phyloP scores from a whole-genome alignment of 2,329 filamentous ascomycete genomes.

The Calonectria henricotiae region DNA sequence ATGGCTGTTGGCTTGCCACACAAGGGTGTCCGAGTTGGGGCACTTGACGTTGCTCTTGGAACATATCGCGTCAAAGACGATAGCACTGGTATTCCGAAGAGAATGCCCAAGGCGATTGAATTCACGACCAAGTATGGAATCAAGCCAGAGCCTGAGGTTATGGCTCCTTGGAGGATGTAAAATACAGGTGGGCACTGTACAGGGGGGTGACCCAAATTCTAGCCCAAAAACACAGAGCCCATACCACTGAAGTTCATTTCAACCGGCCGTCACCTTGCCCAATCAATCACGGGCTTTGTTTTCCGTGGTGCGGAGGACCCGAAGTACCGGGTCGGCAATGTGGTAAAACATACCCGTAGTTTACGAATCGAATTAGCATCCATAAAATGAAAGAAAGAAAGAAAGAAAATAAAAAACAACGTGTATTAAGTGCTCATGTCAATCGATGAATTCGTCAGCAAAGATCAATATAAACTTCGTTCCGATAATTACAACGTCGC shows the following conservation, averaged over 20 bases:
- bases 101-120: slow-evolving; percentile 7
- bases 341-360: slow-evolving; percentile 10
- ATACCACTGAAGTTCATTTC: no score
- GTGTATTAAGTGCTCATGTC: not conserved
- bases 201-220: no score
- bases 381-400: no score
- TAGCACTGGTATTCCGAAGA: slow-evolving; percentile 8
- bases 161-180: slow-evolving; percentile 5
- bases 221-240: no score
- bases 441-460: not conserved
- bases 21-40: not conserved
- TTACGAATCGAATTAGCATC: no score
- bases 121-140: slow-evolving; percentile 15
- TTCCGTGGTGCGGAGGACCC: slow-evolving; percentile 16
- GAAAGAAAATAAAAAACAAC: no score
- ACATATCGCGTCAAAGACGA: slow-evolving; percentile 18
- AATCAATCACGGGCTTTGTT: not conserved
- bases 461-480: not conserved
- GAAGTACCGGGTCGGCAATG: slow-evolving; percentile 1
- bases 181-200: not conserved
- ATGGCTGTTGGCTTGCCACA: slow-evolving; percentile 6
- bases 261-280: not conserved
- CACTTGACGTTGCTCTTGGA: slow-evolving; percentile 1
- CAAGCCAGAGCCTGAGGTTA: not conserved
- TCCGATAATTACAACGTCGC: not conserved